Base-by-base conservation (phyloP, 345 rosid genomes). In the Erodium maritimum region DNA sequence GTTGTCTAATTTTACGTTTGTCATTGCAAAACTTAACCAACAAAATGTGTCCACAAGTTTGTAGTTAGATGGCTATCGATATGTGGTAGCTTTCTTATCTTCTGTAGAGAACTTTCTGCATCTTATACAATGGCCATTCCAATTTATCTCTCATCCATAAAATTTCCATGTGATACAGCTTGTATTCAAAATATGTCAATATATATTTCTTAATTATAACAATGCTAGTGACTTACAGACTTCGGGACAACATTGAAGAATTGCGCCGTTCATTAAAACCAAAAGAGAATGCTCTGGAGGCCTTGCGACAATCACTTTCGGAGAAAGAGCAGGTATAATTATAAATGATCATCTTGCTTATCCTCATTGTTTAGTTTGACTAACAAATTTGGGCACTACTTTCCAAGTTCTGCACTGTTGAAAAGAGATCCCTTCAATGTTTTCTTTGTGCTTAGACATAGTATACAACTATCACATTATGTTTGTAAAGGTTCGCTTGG, bases 201-300 rank as follows among this genome's bases (percentile, higher is more conserved):
- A 57, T 63, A 55, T 9, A 29, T 65, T 52, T n/a, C n/a, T 23
- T 67, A 34, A 69, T 58, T 19, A 16, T 61, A 16, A 57, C 55
- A 60, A 25, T 62, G 52, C 61, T 23, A 19, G 58, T 67, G 22
- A 69, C 54, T 37, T 67, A 50, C 82, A 91, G 98, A 75, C 91
- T 91, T 61, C 93, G 96, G 62, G 96, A 91, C 68, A 82, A 86
- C 64, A 77, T 81, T 68, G 98, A 91, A 69, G 98, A 88, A 58
- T 71, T 88, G 76, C 88, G 77, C 19, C 75, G 70, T 61, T 82
- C 95, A 52, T 60, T 91, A 74, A 84, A 86, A 71, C 93, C 95
- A 50, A 86, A 88, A 80, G 96, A 91, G 59, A 75, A 67, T 71
- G 85, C 87, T 65, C 60, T 88, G 19, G 96, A 86, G 79, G 73